Percentiles rank a stretch among this genome's conserved stretches.
phyloP scores from a whole-genome alignment of 2,329 filamentous ascomycete genomes.

The Hortaea sp. region DNA sequence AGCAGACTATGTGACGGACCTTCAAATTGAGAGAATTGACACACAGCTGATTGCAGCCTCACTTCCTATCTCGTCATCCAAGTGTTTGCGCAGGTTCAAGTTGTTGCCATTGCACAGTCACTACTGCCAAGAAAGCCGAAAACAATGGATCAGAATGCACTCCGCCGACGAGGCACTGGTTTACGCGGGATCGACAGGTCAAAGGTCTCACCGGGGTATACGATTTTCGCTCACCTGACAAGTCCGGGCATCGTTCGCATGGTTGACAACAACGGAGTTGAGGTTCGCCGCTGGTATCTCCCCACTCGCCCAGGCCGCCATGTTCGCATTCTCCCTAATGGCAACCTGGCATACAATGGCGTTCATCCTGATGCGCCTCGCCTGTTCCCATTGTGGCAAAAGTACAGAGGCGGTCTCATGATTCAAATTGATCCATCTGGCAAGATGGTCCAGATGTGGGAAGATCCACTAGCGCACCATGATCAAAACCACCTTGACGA shows the following conservation, averaged over 20 bases:
- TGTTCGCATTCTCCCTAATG: constrained; percentile 34
- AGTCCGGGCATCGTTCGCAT: not conserved
- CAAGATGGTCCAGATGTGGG: constrained; percentile 30
- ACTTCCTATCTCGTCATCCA: too few species aligned
- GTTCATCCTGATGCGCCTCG: constrained; percentile 30
- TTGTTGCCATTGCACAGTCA: too few species aligned
- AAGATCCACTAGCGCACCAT: constrained; percentile 35
- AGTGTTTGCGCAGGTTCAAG: too few species aligned
- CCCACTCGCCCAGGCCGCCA: constrained; percentile 34
- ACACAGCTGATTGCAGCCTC: too few species aligned
- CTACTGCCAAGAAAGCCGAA: too few species aligned
- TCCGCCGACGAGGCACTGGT: not conserved
- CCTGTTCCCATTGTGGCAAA: constrained; percentile 36
- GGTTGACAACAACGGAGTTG: constrained; percentile 31
- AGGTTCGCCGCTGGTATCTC: constrained; percentile 35
- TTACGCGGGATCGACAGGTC: not conserved
- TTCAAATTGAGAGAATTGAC: too few species aligned
- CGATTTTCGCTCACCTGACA: not conserved
- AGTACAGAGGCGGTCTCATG: constrained; percentile 39
- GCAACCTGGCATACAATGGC: constrained; percentile 36
- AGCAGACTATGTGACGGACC: too few species aligned
- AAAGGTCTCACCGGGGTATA: not conserved
- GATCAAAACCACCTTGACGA: constrained; percentile 38
- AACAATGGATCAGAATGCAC: not conserved
- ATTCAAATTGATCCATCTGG: constrained; percentile 30